Evolutionary conservation across 352 stramenopile genomes (phyloP).

Genomic region (Phytophthora pseudosyringae): DNA sequence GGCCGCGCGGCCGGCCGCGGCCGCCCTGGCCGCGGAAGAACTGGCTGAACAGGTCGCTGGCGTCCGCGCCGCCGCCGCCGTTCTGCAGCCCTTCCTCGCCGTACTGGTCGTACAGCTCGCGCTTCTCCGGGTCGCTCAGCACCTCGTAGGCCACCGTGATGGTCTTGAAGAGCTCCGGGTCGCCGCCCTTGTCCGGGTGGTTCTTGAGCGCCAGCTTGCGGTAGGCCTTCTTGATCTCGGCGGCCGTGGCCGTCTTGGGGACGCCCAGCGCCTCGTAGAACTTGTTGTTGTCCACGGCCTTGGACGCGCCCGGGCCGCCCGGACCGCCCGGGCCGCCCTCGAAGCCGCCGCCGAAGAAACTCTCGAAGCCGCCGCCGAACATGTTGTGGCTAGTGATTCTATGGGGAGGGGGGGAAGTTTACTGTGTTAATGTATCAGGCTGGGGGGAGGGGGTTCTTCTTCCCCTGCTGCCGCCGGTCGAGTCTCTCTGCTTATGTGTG

Average conservation of each 20-base stretch:
- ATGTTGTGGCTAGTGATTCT: slow-evolving; percentile 42
- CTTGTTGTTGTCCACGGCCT: slow-evolving; percentile 87
- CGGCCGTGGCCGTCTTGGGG: slow-evolving; percentile 78
- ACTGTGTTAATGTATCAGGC: slow-evolving; percentile 33
- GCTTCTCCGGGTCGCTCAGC: slow-evolving; percentile 93
- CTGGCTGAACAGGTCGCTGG: slow-evolving; percentile 96
- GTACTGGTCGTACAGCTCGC: slow-evolving; percentile 94
- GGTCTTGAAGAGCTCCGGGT: slow-evolving; percentile 96
- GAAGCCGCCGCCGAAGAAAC: slow-evolving; percentile 86
- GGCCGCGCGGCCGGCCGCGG: slow-evolving; percentile 68
- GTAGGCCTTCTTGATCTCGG: slow-evolving; percentile 93
- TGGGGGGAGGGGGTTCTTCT: slow-evolving; percentile 13
- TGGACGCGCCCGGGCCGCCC: slow-evolving; percentile 48
- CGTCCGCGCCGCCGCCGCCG: slow-evolving; percentile 72
- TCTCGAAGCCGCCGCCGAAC: slow-evolving; percentile 89
- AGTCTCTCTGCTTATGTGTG: slow-evolving; percentile 28
- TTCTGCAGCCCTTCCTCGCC: slow-evolving; percentile 98
- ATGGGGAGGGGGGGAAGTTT: slow-evolving; percentile 2
- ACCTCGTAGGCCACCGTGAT: slow-evolving; percentile 97
- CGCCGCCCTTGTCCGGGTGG: slow-evolving; percentile 98
- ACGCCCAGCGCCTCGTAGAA: slow-evolving; percentile 91
- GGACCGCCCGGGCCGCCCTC: slow-evolving; percentile 51
- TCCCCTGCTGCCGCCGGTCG: slow-evolving; percentile 2
- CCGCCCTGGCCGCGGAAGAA: slow-evolving; percentile 94
- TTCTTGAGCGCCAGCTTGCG: slow-evolving; percentile 93